These are phyloP conservation scores for Helotiales sp. DNA, from an alignment of 2,329 filamentous ascomycete species.

Conservation along the genomic window DNA sequence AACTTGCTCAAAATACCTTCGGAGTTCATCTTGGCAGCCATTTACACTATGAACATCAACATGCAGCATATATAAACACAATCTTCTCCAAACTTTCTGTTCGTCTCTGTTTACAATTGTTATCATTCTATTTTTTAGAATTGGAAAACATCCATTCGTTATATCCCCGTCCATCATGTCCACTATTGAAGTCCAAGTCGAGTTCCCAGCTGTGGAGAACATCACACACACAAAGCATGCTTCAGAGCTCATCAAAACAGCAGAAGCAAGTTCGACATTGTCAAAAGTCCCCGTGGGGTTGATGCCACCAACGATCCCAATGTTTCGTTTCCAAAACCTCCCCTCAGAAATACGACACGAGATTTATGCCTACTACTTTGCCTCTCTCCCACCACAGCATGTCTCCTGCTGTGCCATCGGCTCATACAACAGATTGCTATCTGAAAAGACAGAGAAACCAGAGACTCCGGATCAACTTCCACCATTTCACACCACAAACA, in stretches of 20 bases:
- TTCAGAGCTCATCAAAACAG: background rate
- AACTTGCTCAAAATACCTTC: constrained; percentile 10
- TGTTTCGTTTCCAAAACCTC: background rate
- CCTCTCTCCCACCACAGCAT: background rate
- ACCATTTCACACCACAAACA: background rate
- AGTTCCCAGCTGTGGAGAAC: background rate
- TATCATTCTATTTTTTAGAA: too few relatives aligned
- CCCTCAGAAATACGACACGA: constrained; percentile 11
- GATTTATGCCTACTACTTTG: constrained; percentile 15
- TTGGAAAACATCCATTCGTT: too few relatives aligned
- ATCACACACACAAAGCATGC: background rate
- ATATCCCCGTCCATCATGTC: background rate
- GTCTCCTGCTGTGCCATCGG: background rate
- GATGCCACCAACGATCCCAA: background rate
- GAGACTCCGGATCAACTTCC: background rate
- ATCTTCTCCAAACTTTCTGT: background rate
- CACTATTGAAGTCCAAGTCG: background rate
- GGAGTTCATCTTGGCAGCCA: background rate
- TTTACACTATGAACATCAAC: too few relatives aligned
- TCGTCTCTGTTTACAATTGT: background rate
- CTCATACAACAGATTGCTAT: background rate
- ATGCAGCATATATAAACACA: background rate
- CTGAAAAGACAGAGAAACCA: background rate
- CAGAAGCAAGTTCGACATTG: background rate
- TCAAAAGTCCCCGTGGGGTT: background rate